Conservation (phyloP, 2,329 filamentous ascomycete species). For the Westerdykella sp. region DNA sequence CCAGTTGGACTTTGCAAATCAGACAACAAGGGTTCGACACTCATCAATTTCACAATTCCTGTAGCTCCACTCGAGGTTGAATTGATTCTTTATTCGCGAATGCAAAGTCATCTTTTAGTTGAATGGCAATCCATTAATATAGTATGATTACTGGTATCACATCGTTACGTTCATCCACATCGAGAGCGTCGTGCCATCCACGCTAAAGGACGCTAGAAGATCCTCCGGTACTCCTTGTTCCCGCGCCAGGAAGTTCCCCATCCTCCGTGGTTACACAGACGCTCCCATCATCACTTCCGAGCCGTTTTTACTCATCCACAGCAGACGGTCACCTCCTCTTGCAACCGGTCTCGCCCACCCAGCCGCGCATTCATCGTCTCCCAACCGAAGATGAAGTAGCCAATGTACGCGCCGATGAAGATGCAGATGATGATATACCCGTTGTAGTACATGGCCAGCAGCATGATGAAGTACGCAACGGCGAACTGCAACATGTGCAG, state of each 20-base stretch:
- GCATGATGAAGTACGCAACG: constrained; percentile 74
- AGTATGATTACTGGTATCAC: too few species aligned
- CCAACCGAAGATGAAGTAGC: constrained; percentile 34
- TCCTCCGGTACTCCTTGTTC: neutral
- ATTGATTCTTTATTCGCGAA: neutral
- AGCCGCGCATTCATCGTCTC: constrained; percentile 25
- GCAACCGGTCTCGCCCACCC: constrained; percentile 24
- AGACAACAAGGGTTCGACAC: constrained; percentile 3
- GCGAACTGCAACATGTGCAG: constrained; percentile 71
- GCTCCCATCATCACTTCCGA: neutral
- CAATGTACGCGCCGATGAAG: constrained; percentile 33
- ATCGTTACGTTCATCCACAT: too few species aligned
- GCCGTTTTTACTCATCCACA: constrained; percentile 19
- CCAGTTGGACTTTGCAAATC: constrained; percentile 7
- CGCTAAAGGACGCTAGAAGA: neutral
- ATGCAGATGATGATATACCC: constrained; percentile 59
- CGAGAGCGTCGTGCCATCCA: too few species aligned
- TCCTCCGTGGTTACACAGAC: neutral
- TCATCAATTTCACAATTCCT: constrained; percentile 4
- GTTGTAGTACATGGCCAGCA: constrained; percentile 61
- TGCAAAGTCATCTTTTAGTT: too few species aligned
- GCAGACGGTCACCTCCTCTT: constrained; percentile 32
- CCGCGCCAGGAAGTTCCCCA: neutral
- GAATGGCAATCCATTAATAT: too few species aligned
- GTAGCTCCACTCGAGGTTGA: constrained; percentile 9